phyloP scores from a whole-genome alignment of 768 basidiomycete genomes.

The Lactifluus echinatus region DNA sequence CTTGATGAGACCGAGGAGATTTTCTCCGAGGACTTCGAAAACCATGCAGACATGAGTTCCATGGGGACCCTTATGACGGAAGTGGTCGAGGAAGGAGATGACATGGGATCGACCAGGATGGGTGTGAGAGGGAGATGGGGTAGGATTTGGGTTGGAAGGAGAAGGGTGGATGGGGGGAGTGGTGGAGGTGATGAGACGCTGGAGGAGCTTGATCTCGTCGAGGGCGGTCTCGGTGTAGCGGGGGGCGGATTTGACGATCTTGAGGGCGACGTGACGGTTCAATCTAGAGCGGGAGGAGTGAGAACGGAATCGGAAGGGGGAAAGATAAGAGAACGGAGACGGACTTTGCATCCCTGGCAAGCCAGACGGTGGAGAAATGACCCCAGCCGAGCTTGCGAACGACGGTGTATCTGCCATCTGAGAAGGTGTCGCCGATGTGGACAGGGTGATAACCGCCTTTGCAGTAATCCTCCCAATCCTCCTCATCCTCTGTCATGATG shows the following conservation, averaged over 20 bases:
- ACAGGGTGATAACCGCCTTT: constrained; percentile 82
- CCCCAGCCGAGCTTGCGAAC: constrained; percentile 96
- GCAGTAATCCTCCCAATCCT: constrained; percentile 83
- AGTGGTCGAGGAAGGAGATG: constrained; percentile 96
- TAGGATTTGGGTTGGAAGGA: constrained; percentile 40
- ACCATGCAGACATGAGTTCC: constrained; percentile 99
- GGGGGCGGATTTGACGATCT: constrained; percentile 96
- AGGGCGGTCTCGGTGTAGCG: constrained; percentile 97
- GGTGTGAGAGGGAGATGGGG: constrained; percentile 50
- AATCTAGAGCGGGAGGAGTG: constrained; percentile 45
- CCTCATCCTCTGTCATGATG: constrained; percentile 85
- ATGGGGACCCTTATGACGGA: constrained; percentile 93
- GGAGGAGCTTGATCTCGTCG: constrained; percentile 97
- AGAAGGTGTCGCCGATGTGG: constrained; percentile 87
- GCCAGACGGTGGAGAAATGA: constrained; percentile 92
- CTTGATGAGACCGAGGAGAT: constrained; percentile 92
- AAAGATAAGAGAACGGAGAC: too few relatives aligned
- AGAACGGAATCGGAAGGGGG: neutral
- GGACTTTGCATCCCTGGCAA: constrained; percentile 74
- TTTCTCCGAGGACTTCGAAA: constrained; percentile 97
- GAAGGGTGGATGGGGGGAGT: constrained; percentile 45
- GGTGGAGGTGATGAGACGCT: constrained; percentile 84
- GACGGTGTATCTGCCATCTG: constrained; percentile 78
- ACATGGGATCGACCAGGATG: constrained; percentile 91
- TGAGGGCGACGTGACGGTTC: constrained; percentile 95